phyloP scores from a whole-genome alignment of 2,329 filamentous ascomycete species.

The Endocalyx cinctus region DNA sequence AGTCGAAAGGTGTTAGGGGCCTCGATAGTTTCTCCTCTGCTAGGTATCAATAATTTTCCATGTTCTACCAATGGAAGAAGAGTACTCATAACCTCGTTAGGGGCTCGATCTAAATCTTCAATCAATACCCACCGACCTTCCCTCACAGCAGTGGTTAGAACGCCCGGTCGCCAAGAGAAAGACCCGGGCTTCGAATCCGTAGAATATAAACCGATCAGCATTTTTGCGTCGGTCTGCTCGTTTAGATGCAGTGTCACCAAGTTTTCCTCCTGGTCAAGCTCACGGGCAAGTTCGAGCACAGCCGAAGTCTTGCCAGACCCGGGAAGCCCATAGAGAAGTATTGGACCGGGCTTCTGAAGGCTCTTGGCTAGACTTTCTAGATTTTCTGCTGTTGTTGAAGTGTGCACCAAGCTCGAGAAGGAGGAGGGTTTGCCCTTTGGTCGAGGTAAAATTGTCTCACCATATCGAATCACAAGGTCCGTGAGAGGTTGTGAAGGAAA shows the following conservation, averaged over 20 bases:
- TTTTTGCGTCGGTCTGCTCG: slow-evolving; percentile 96
- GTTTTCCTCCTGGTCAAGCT: slow-evolving; percentile 70
- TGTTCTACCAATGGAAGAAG: slow-evolving; percentile 89
- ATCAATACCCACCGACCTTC: slow-evolving; percentile 97
- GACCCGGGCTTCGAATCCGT: slow-evolving; percentile 82
- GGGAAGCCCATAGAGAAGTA: slow-evolving; percentile 76
- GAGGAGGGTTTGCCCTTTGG: slow-evolving; percentile 45
- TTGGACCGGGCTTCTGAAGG: slow-evolving; percentile 63
- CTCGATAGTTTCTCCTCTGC: slow-evolving; percentile 77
- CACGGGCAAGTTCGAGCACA: slow-evolving; percentile 74
- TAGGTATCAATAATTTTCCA: slow-evolving; percentile 85
- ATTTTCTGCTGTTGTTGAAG: slow-evolving; percentile 68
- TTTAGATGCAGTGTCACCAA: slow-evolving; percentile 96
- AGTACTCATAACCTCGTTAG: slow-evolving; percentile 90
- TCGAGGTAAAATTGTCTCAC: slow-evolving; percentile 62
- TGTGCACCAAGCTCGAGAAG: slow-evolving; percentile 58
- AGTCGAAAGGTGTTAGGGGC: slow-evolving; percentile 84
- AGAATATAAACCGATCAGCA: slow-evolving; percentile 90
- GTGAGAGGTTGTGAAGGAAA: slow-evolving; percentile 45
- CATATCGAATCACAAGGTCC: slow-evolving; percentile 59
- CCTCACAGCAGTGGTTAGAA: slow-evolving; percentile 86
- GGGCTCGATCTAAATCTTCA: slow-evolving; percentile 91
- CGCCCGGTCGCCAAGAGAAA: slow-evolving; percentile 88
- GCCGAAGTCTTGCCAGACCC: slow-evolving; percentile 89
- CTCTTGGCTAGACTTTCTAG: slow-evolving; percentile 63